phyloP scores from a whole-genome alignment of 148 eudicot species.

The Heliamphora exappendiculata region DNA sequence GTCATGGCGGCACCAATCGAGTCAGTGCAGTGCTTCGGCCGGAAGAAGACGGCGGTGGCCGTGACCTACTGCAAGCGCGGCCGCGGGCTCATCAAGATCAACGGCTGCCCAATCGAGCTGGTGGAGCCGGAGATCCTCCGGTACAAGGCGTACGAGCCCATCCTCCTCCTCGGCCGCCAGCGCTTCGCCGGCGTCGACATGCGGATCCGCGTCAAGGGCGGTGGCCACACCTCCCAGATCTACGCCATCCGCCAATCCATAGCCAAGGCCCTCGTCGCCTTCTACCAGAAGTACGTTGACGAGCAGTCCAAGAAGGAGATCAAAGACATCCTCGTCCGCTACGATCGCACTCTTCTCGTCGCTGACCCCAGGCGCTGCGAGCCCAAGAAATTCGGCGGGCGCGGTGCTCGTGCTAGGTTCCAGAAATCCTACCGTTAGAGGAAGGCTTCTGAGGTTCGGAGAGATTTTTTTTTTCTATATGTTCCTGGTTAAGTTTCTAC shows the following conservation, averaged over 20 bases:
- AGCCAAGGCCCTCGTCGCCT: background rate
- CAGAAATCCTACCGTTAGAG: background rate
- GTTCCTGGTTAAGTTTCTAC: no score
- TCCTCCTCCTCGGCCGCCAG: no score
- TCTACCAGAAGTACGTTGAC: no score
- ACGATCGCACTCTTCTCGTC: background rate
- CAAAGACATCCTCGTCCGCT: background rate
- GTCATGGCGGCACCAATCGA: background rate
- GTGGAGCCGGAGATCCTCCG: background rate
- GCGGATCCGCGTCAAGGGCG: no score
- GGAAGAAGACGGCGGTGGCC: background rate
- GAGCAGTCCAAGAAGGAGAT: background rate
- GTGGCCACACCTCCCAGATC: no score
- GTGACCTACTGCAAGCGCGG: background rate
- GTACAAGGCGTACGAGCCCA: no score
- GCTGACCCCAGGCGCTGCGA: background rate
- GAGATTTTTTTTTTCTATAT: no score
- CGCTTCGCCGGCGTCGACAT: no score
- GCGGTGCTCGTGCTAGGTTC: no score
- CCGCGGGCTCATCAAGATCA: background rate
- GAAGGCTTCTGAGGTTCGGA: no score
- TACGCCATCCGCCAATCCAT: conserved; percentile 2
- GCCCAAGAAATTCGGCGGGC: no score
- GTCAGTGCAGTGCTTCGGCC: background rate
- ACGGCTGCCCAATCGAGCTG: background rate